These are phyloP conservation scores for Globisporangium abappressorium DNA, from an alignment of 352 stramenopile genomes.

Conservation along the genomic window DNA sequence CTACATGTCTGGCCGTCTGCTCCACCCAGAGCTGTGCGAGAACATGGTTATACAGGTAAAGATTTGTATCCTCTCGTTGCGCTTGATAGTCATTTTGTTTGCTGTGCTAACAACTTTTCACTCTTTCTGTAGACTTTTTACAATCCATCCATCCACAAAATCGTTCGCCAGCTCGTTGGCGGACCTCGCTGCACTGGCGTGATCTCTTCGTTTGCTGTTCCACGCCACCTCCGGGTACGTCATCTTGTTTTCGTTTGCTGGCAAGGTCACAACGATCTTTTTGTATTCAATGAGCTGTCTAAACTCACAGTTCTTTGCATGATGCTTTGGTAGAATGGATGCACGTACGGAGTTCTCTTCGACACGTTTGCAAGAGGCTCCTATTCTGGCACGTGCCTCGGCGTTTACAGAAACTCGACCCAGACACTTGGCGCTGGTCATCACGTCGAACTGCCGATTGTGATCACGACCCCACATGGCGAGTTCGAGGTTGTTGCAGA, in stretches of 20 bases:
- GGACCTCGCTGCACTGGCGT: conserved; percentile 71
- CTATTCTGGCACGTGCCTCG: conserved; percentile 68
- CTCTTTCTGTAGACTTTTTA: conserved; percentile 57
- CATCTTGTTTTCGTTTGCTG: neutral
- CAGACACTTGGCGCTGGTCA: conserved; percentile 39
- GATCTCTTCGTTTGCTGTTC: conserved; percentile 61
- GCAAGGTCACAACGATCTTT: neutral
- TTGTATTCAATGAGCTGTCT: neutral
- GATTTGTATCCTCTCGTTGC: neutral
- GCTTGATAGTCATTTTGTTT: neutral
- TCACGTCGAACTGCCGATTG: conserved; percentile 63
- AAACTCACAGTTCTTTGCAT: neutral
- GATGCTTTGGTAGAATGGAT: conserved; percentile 22
- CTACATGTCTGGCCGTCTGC: conserved; percentile 80
- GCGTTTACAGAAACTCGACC: conserved; percentile 67
- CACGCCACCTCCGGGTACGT: conserved; percentile 40
- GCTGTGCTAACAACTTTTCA: neutral
- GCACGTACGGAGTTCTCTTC: conserved; percentile 66
- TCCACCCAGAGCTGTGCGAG: conserved; percentile 82
- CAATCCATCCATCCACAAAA: conserved; percentile 85
- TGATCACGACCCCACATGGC: conserved; percentile 66
- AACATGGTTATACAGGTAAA: conserved; percentile 80
- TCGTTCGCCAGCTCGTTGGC: conserved; percentile 76
- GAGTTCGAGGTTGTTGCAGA: conserved; percentile 45
- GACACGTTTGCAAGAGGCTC: conserved; percentile 49